These are phyloP conservation scores for Neocucurbitaria cava DNA, from an alignment of 2,329 filamentous ascomycete genomes.

Conservation along the genomic window DNA sequence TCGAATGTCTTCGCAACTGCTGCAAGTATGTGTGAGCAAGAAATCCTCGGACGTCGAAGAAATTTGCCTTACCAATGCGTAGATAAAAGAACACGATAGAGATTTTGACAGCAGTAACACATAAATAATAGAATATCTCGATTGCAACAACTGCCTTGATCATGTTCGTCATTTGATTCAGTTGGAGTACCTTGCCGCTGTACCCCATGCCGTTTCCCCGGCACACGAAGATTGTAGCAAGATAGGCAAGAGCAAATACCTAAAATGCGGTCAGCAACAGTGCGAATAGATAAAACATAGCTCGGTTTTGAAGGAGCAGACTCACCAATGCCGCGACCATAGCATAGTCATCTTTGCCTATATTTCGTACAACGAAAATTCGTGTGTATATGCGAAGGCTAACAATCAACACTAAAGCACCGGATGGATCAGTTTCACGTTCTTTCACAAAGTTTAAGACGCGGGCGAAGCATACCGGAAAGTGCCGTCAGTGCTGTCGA, in stretches of 20 bases:
- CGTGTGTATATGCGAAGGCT: constrained; percentile 27
- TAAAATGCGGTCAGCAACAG: background rate
- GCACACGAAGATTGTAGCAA: constrained; percentile 23
- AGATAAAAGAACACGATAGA: constrained; percentile 44
- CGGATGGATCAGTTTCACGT: background rate
- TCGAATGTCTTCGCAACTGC: constrained; percentile 30
- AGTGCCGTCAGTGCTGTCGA: constrained; percentile 26
- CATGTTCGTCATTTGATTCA: constrained; percentile 28
- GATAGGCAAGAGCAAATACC: constrained; percentile 29
- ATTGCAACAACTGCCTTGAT: constrained; percentile 19
- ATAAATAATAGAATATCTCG: constrained; percentile 39
- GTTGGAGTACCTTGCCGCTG: constrained; percentile 15
- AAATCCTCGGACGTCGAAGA: background rate
- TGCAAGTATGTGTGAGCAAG: constrained; percentile 1
- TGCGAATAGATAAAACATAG: background rate
- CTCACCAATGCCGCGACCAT: constrained; percentile 28
- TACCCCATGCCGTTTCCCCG: constrained; percentile 30
- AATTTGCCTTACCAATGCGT: constrained; percentile 31
- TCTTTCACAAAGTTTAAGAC: background rate
- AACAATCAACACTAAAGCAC: constrained; percentile 26
- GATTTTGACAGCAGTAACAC: constrained; percentile 34
- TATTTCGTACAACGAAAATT: constrained; percentile 22
- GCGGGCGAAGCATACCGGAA: constrained; percentile 15
- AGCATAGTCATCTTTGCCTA: constrained; percentile 35
- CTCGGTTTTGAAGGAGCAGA: background rate